Base-by-base conservation (phyloP, 768 basidiomycete genomes). In the Thelephora ganbajun region DNA sequence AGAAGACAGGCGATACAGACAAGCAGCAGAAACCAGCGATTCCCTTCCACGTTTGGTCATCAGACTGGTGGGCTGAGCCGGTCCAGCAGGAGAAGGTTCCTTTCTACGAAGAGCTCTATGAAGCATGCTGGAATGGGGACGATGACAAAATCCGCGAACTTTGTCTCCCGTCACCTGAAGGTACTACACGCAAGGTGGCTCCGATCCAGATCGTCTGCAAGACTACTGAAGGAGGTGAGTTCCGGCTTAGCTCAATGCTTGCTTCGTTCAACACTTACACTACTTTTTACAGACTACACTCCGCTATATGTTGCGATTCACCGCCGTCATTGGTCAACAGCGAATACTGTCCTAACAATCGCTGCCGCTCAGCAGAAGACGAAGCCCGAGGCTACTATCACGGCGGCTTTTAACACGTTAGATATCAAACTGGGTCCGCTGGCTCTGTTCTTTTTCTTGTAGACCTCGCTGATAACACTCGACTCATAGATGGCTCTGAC, bases 331-430 rank as follows among this genome's bases (percentile, higher is more conserved):
- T 82, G 78, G 77, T 63, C 68, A 5, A 75, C 77, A 0, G 78
- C 76, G 0, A 71, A 69, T n/a, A 60, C 79, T 5, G 66, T 82
- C n/a, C 55, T 80, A 19, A 71, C 73, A 1, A 77, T 79, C 50
- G 69, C 75, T 4, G 60, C 61, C 1, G 71, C 77, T 11, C 79
- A 82, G 56, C 74, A 75, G 50, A 63, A 18, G 22, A 41, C 39
- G 14, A 16, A 69, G 16, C 61, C 67, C 3, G 57, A 64, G 0
- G 62, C 69, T 6, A 46, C 44, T 5, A 54, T 65, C 3, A 52
- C 18, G 7, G 14, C 50, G 5, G 62, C 62, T 35, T 71, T 70
- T 52, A 61, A 59, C 6, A 51, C 59, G 5, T 56, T 55, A 11
- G 54, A 59, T 22, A 57, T 71, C 35, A 53, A 58, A n/a, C 48